These are phyloP conservation scores for Exobasidium rhododendri DNA, from an alignment of 1,284 basidiomycete species.

Conservation along the genomic window DNA sequence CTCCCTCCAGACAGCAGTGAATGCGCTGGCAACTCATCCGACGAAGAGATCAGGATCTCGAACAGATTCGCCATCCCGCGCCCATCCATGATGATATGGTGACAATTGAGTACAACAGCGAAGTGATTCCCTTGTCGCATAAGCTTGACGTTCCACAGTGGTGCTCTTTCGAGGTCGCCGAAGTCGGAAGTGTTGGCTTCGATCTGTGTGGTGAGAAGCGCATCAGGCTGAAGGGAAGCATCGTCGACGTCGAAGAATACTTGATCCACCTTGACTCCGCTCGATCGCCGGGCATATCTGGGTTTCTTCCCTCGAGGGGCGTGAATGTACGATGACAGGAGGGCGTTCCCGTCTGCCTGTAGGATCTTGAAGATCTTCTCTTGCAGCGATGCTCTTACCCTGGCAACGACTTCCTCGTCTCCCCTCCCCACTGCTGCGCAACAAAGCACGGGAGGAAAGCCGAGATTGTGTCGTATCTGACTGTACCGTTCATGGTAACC, in stretches of 20 bases:
- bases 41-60: background rate
- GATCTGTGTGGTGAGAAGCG: background rate
- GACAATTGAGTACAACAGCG: background rate
- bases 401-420: background rate
- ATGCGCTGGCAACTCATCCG: background rate
- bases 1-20: background rate
- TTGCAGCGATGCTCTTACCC: background rate
- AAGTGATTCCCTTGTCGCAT: background rate
- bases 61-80: background rate
- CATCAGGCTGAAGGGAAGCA: background rate
- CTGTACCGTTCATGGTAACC: constrained; percentile 4
- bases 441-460: background rate
- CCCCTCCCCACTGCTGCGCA: background rate
- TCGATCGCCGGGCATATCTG: background rate
- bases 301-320: background rate
- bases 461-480: constrained; percentile 1
- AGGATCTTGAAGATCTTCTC: background rate
- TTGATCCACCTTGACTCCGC: background rate
- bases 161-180: background rate
- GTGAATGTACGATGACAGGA: constrained; percentile 1
- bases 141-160: background rate
- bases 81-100: background rate
- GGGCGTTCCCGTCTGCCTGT: background rate
- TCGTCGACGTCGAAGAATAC: background rate
- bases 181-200: background rate